A percentile compares a stretch with the other conserved stretches of the same genome.
Evolutionary conservation across 1,284 basidiomycete species (phyloP).

Genomic region (Xerocomus amazonicus): DNA sequence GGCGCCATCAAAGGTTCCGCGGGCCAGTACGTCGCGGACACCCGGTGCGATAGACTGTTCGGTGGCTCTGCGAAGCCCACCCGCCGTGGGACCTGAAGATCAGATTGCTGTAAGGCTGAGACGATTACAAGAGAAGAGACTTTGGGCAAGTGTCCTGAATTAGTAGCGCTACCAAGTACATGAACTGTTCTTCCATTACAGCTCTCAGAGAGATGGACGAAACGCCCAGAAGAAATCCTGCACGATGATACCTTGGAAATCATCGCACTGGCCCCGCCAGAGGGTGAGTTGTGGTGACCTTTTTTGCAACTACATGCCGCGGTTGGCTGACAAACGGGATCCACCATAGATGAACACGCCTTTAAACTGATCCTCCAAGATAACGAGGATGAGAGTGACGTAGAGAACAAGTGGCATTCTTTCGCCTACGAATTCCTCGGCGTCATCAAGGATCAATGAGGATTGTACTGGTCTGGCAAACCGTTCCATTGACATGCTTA

Average conservation of each 20-base stretch:
- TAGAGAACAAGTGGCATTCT: slow-evolving; percentile 19
- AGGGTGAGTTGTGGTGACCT: slow-evolving; percentile 10
- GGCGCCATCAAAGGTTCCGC: slow-evolving; percentile 5
- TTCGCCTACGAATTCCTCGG: slow-evolving; percentile 23
- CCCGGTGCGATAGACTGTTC: neutral
- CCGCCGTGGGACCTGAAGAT: slow-evolving; percentile 5
- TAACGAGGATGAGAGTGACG: slow-evolving; percentile 13
- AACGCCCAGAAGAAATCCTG: slow-evolving; percentile 6
- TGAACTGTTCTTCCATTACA: slow-evolving; percentile 4
- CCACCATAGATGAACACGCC: slow-evolving; percentile 9
- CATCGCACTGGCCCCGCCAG: slow-evolving; percentile 20
- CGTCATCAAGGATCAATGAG: slow-evolving; percentile 24
- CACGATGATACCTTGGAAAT: slow-evolving; percentile 28
- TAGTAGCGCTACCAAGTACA: neutral
- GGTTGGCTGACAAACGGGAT: slow-evolving; percentile 6
- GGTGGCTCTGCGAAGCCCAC: neutral
- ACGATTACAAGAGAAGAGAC: slow-evolving; percentile 21
- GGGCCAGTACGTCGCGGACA: slow-evolving; percentile 12
- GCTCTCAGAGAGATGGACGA: slow-evolving; percentile 14
- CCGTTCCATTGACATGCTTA: neutral
- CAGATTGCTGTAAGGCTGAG: slow-evolving; percentile 13
- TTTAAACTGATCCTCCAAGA: slow-evolving; percentile 20
- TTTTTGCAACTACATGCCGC: neutral
- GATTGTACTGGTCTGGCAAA: neutral
- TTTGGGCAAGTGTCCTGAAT: slow-evolving; percentile 9